These are phyloP conservation scores for Coprinopsis sp. DNA, from an alignment of 768 basidiomycete genomes.

Conservation along the genomic window DNA sequence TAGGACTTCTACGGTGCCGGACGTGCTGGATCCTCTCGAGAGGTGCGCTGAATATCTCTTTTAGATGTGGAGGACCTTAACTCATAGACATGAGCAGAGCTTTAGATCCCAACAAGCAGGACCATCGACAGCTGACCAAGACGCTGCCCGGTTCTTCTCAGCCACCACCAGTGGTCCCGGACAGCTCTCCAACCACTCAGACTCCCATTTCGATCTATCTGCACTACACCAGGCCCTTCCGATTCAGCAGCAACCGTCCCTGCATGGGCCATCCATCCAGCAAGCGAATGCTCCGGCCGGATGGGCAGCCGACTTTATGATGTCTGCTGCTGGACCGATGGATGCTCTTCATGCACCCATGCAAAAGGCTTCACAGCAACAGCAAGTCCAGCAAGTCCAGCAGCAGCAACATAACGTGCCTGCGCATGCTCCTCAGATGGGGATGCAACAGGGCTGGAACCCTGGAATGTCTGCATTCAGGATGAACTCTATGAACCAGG, in stretches of 20 bases:
- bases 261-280: constrained; percentile 58
- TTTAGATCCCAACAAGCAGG: constrained; percentile 53
- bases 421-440: constrained; percentile 8
- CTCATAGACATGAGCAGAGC: constrained; percentile 30
- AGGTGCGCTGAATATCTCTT: constrained; percentile 39
- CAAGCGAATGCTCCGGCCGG: constrained; percentile 27
- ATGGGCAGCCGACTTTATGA: constrained; percentile 17
- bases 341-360: constrained; percentile 6
- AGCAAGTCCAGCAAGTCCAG: background rate
- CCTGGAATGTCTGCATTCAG: constrained; percentile 31
- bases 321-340: background rate
- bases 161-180: constrained; percentile 14
- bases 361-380: background rate
- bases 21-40: constrained; percentile 57
- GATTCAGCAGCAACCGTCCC: constrained; percentile 22
- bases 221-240: constrained; percentile 50
- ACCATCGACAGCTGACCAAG: constrained; percentile 40
- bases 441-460: constrained; percentile 32
- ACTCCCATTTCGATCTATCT: constrained; percentile 53
- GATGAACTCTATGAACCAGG: constrained; percentile 38
- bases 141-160: constrained; percentile 69
- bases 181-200: constrained; percentile 27
- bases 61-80: background rate
- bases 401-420: background rate
- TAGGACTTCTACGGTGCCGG: constrained; percentile 70